Base-by-base conservation (phyloP, 2,329 filamentous ascomycete species). In the Fusarium sp. region DNA sequence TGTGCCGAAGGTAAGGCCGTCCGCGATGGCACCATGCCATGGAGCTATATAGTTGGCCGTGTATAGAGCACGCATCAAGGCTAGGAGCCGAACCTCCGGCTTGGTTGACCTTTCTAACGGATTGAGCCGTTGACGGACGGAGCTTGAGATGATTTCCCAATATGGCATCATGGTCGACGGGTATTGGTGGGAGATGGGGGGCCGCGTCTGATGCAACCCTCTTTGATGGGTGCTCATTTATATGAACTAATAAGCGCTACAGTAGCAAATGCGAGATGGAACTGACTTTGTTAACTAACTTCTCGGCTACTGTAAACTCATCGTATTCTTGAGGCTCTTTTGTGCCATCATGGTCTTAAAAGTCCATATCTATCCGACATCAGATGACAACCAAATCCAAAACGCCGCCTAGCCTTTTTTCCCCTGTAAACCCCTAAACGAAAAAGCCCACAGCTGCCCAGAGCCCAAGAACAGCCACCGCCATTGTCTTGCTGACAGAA, bases 141-240 rank as follows among this genome's bases (percentile, higher is more conserved):
- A 59, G 38, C 20, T 59, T 47, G 27, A 25, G 35, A 56, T 43
- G 64, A 63, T 69, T 68, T 69, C 71, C 71, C 27, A 25, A 69
- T 58, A 32, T 60, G 71, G 71, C 63, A 56, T 33, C 43, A 63
- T 73, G 11, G 35, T n/a, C 47, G 27, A 62, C 20, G 56, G 52
- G 65, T 61, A 69, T 72, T 72, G 69, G 72, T 72, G 71, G 71
- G 71, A 30, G 50, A 12, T n/a, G n/a, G 61, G 20, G 20, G 33
- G 33, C 20, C 30, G 35, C 30, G 50, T 52, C 22, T 63, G 37
- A 57, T 35, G 62, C 25, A 35, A 50, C 59, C 57, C 57, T 32
- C 20, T 12, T 27, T 27, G 12, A 25, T 6, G 37, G 57, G 43
- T 20, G 37, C 3, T 45, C 25, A 27, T 45, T 45, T 20, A 22